Evolutionary conservation across 805 yeast genomes (phyloP), one percentile per base, ranked within the genome.

Genomic region (Candida ipomoeae): DNA sequence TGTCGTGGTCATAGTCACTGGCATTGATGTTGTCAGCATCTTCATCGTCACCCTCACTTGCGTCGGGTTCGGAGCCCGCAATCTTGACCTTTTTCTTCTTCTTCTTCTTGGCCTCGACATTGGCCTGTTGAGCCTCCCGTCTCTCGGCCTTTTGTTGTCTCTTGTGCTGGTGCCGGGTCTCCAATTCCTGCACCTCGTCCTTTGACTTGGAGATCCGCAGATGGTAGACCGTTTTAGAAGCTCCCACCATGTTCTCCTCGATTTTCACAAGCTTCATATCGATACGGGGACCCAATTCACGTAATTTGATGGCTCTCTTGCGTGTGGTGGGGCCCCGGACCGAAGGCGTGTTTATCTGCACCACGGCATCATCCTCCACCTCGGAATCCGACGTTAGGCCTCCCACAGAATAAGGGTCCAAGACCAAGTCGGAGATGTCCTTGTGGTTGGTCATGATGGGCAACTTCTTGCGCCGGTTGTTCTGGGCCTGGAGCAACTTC

Each of bases 231-330:
- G 94, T 89, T 70, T 89, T 91, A 47, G 97, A 96, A 0, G 84
- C 74, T 51, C 97, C 92, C 20, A 88, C 79, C 53, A 73, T 62
- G 15, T 94, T 96, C 63, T 92, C 98, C 69, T 92, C 97, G 48
- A 94, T 88, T 71, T 94, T 94, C 45, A 85, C 72, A 51, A 94
- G 72, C 46, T 82, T 74, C 67, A 94, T 72, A 58, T 80, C 82
- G 67, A 94, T 69, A 57, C 99, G 79, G 35, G 99, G 99, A 0
- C 99, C 99, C 44, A 92, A 73, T 67, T 94, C 99, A 1, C 92
- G 88, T 46, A 94, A 75, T 65, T 89, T 91, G 59, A 94, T 88
- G 1, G 99, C 98, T 61, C 87, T 82, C 68, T 89, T 90, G 33
- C 69, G 63, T 47, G 79, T 69, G 17, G 64, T 39, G n/a, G 59